phyloP scores from a whole-genome alignment of 345 rosid species.

The Aurinia saxatilis region DNA sequence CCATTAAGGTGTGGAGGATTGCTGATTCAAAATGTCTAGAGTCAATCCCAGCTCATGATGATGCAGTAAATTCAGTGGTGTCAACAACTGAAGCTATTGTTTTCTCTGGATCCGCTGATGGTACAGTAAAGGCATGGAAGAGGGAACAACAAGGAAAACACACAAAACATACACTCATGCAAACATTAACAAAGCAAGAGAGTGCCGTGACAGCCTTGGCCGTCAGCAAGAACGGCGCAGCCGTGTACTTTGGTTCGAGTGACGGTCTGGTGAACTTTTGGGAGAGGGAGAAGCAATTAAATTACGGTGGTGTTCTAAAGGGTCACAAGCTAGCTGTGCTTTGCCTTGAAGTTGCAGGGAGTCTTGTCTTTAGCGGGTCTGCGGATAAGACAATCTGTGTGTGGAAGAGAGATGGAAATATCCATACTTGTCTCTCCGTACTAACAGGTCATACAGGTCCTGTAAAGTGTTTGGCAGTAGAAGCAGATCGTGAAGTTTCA shows the following conservation, averaged over 20 bases:
- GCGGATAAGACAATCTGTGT: conserved; percentile 96
- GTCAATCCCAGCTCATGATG: conserved; percentile 82
- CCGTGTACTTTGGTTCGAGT: conserved; percentile 77
- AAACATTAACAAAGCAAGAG: conserved; percentile 70
- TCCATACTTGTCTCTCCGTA: conserved; percentile 78
- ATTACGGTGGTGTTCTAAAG: conserved; percentile 68
- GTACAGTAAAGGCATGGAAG: conserved; percentile 86
- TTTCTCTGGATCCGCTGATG: conserved; percentile 91
- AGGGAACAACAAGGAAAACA: conserved; percentile 46
- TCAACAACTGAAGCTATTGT: conserved; percentile 43
- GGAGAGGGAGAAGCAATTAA: conserved; percentile 63
- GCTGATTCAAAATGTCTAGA: conserved; percentile 84
- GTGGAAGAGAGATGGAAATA: conserved; percentile 66
- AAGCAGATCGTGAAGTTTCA: conserved; percentile 46
- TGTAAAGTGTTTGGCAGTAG: conserved; percentile 80
- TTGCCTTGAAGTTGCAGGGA: conserved; percentile 67
- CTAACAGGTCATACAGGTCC: conserved; percentile 92
- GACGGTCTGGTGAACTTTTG: conserved; percentile 86
- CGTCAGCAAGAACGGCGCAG: conserved; percentile 37
- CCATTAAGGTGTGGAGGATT: conserved; percentile 85
- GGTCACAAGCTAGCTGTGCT: conserved; percentile 92
- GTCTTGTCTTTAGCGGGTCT: conserved; percentile 77
- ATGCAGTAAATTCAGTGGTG: conserved; percentile 80
- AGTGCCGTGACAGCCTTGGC: conserved; percentile 86
- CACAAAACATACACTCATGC: conserved; percentile 48